A percentile compares a stretch with the other conserved stretches of the same genome.
phyloP scores from a whole-genome alignment of 805 yeast species.

The Kazachstania viticola region DNA sequence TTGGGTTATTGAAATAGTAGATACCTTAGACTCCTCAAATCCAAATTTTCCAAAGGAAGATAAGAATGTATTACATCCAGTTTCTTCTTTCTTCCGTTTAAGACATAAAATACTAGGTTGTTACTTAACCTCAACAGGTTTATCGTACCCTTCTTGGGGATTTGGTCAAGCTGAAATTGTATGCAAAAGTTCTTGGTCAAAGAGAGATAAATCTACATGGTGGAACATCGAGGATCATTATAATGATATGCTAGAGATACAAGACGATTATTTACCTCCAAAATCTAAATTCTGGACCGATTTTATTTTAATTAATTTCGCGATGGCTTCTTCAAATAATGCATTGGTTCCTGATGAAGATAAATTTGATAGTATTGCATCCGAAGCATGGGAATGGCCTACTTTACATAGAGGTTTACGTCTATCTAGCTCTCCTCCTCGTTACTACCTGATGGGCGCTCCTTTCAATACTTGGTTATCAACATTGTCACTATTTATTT shows the following conservation, averaged over 20 bases:
- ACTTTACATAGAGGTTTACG: conserved; percentile 64
- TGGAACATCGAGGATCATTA: conserved; percentile 72
- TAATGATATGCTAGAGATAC: conserved; percentile 46
- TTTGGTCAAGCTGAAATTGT: conserved; percentile 94
- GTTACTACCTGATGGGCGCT: conserved; percentile 62
- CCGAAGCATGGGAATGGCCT: conserved; percentile 85
- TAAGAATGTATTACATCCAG: conserved; percentile 51
- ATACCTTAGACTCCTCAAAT: conserved; percentile 36
- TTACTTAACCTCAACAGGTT: conserved; percentile 77
- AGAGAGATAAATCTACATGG: conserved; percentile 76
- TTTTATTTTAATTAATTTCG: conserved; percentile 62
- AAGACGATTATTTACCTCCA: conserved; percentile 41
- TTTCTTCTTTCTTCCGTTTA: conserved; percentile 74
- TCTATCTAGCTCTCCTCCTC: conserved; percentile 48
- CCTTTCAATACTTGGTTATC: conserved; percentile 76
- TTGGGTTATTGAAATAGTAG: conserved; percentile 63
- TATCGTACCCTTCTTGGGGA: conserved; percentile 88
- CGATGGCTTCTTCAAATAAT: conserved; percentile 81
- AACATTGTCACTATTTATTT: conserved; percentile 42
- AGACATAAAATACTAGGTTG: conserved; percentile 61
- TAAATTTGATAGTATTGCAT: conserved; percentile 58
- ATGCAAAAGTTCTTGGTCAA: conserved; percentile 57
- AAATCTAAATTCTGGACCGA: conserved; percentile 68
- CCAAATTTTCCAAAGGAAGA: conserved; percentile 34
- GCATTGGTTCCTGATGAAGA: conserved; percentile 72